Conservation (phyloP, 2,329 filamentous ascomycete species). For the Trichoderma atrobrunneum region DNA sequence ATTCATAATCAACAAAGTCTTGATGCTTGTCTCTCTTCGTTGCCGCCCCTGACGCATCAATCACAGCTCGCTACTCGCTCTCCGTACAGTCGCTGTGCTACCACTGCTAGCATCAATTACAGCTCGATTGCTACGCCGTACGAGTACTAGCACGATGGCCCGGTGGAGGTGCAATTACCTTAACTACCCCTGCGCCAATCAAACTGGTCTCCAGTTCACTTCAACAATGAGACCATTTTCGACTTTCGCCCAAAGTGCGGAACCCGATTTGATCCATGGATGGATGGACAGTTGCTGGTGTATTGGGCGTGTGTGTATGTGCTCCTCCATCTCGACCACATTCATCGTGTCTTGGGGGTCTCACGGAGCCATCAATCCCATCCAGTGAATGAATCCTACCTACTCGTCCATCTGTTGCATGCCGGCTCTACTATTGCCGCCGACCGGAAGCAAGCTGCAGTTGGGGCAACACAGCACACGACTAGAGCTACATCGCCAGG, state of each 20-base stretch:
- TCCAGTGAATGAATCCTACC: background rate
- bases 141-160: background rate
- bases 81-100: background rate
- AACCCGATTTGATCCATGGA: background rate
- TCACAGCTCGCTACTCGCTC: background rate
- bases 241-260: background rate
- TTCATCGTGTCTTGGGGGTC: background rate
- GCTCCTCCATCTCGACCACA: background rate
- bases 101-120: background rate
- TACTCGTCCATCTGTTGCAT: background rate
- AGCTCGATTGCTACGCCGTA: background rate
- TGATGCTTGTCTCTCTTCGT: background rate
- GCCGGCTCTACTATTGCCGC: constrained; percentile 6
- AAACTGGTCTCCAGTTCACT: constrained; percentile 1
- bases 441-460: background rate
- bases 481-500: background rate
- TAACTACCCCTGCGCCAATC: constrained; percentile 14
- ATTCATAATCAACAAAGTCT: background rate
- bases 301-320: background rate
- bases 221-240: background rate
- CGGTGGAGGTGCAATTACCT: constrained; percentile 3
- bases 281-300: background rate
- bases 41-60: constrained; percentile 6
- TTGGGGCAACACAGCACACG: background rate
- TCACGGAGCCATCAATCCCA: background rate